Evolutionary conservation across 305 asterid species (phyloP), one percentile per base, ranked within the genome.

Genomic region (Striga hermonthica): DNA sequence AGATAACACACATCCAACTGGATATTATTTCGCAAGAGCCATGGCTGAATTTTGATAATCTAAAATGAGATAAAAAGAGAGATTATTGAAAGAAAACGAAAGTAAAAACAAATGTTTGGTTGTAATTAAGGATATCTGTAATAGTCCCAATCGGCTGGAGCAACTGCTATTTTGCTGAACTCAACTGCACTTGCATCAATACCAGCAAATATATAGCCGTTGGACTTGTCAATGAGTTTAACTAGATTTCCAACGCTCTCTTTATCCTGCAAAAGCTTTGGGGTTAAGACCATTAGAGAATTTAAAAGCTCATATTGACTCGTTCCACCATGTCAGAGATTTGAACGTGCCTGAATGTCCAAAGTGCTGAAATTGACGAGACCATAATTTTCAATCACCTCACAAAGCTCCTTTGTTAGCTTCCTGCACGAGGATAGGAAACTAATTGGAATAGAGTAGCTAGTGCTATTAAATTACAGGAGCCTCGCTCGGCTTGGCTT

Each of bases 321-420:
- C 6, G 6, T 15, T 47, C 43, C 40, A 39, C 63, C 69, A 50
- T 3, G 52, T 50, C 10, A 37, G 40, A 62, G 67, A 64, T 45
- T 39, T 40, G 39, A 12, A 67, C 83, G 40, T 75, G 75, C 98
- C 95, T 93, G 99, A 75, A 93, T 93, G 81, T 84, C 97, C 78
- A 90, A 80, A 57, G 99, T 86, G 52, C 87, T 71, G 79, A 93
- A 93, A 75, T 85, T 80, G 73, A 93, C 95, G 3, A 90, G 89
- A 52, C 95, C 72, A 77, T 72, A 93, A 70, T 81, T 68, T 66
- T 93, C 97, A 67, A 93, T 80, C 74, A 93, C 96, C 75, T 86
- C 96, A 38, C 99, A 90, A 45, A 93, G 86, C 81, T 86, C 97
- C 87, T 90, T 90, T 5, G 97, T 90, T 36, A 93, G 95, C 80